Percentiles rank a stretch among this genome's conserved stretches.
Conservation (phyloP, 352 stramenopile species). For the Globisporangium recalcitrans region DNA sequence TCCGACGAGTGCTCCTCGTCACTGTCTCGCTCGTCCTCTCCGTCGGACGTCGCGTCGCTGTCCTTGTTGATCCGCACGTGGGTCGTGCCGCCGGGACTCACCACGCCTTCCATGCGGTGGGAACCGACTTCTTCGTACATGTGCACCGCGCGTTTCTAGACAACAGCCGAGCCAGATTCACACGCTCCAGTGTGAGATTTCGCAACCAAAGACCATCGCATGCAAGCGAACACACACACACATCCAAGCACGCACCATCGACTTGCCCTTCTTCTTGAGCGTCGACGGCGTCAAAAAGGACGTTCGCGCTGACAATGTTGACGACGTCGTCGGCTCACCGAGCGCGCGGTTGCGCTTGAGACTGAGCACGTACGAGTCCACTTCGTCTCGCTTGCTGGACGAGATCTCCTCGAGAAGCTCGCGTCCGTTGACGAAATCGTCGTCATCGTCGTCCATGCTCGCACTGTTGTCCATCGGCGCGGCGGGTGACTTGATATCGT, state of each 20-base stretch:
- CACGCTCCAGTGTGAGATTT: not conserved
- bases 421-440: conserved; percentile 30
- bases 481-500: conserved; percentile 54
- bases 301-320: not conserved
- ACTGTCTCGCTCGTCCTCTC: conserved; percentile 20
- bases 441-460: conserved; percentile 35
- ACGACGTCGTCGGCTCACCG: conserved; percentile 4
- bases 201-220: not conserved
- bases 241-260: conserved; percentile 25
- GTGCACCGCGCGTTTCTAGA: conserved; percentile 37
- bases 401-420: conserved; percentile 52
- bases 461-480: conserved; percentile 13
- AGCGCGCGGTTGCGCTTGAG: conserved; percentile 50
- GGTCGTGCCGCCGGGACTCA: conserved; percentile 62
- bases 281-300: conserved; percentile 13
- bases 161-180: conserved; percentile 7
- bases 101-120: conserved; percentile 41
- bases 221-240: not conserved
- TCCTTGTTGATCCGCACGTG: conserved; percentile 46
- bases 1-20: conserved; percentile 30
- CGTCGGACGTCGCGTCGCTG: conserved; percentile 40
- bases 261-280: conserved; percentile 27
- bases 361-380: conserved; percentile 70
- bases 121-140: conserved; percentile 40
- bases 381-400: conserved; percentile 54